phyloP scores from a whole-genome alignment of 768 basidiomycete species.

The Boletus fagicola region DNA sequence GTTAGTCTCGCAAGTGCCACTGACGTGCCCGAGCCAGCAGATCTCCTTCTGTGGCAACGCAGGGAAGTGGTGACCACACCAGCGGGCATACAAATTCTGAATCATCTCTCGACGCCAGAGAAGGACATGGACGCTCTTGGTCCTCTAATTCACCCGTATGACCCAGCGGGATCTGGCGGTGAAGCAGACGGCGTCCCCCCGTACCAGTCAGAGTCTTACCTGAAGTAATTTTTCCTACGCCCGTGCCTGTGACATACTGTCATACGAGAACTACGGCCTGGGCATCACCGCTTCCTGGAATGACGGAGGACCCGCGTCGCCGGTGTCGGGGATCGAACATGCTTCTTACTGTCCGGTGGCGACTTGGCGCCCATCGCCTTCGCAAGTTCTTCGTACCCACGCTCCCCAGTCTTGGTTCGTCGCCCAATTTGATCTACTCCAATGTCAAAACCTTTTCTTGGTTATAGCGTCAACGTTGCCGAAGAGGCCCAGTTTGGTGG shows the following conservation, averaged over 20 bases:
- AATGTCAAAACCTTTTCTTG: neutral
- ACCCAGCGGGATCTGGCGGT: slow-evolving; percentile 4
- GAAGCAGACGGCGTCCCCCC: slow-evolving; percentile 7
- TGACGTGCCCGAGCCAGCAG: neutral
- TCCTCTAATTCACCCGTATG: neutral
- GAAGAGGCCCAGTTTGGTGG: neutral
- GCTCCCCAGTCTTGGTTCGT: slow-evolving; percentile 10
- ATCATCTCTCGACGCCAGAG: neutral
- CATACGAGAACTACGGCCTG: slow-evolving; percentile 10
- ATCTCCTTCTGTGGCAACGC: slow-evolving; percentile 6
- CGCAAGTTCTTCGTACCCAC: slow-evolving; percentile 14
- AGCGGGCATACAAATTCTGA: neutral
- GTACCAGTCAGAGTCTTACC: slow-evolving; percentile 9
- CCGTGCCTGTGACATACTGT: slow-evolving; percentile 8
- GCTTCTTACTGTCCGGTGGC: slow-evolving; percentile 16
- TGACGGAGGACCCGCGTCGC: slow-evolving; percentile 4
- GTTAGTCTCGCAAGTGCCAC: neutral
- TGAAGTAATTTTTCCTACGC: neutral
- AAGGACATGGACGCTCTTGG: slow-evolving; percentile 3
- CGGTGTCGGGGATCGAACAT: slow-evolving; percentile 1
- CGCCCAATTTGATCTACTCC: neutral
- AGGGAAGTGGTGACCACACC: slow-evolving; percentile 1
- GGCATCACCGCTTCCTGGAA: slow-evolving; percentile 10
- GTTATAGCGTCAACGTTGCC: slow-evolving; percentile 2
- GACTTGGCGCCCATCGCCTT: slow-evolving; percentile 9